Conservation (phyloP, 164 flowering plant genomes). For the Dillenia turbinata region DNA sequence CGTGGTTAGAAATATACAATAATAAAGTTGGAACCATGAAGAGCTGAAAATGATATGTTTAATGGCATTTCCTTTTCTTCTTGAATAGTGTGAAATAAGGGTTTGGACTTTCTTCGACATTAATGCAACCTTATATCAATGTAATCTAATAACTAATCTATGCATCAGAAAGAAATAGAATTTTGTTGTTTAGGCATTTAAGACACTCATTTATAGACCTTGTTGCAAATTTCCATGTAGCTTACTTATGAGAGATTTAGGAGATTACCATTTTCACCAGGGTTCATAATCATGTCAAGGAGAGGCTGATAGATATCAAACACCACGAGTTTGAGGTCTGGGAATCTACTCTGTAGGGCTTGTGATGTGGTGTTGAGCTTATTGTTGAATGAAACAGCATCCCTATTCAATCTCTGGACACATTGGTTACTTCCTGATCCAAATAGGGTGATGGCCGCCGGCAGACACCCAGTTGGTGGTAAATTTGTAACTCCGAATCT, state of each 20-base stretch:
- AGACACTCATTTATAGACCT: too few species aligned
- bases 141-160: too few species aligned
- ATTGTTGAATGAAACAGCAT: conserved; percentile 60
- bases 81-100: too few species aligned
- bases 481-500: conserved; percentile 72
- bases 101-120: too few species aligned
- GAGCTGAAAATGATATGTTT: too few species aligned
- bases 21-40: too few species aligned
- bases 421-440: conserved; percentile 62
- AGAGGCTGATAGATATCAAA: conserved; percentile 80
- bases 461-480: conserved; percentile 89
- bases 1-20: too few species aligned
- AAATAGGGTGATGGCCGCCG: conserved; percentile 73
- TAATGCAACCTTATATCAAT: too few species aligned
- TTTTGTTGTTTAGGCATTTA: background rate
- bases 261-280: conserved; percentile 52
- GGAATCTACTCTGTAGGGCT: conserved; percentile 29
- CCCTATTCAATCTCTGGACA: conserved; percentile 54
- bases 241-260: background rate
- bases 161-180: background rate
- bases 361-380: conserved; percentile 59
- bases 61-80: too few species aligned
- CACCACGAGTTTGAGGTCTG: conserved; percentile 64
- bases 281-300: conserved; percentile 53
- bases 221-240: too few species aligned